Conservation (phyloP, 257 asterid species). For the Solanum bukasovii region DNA sequence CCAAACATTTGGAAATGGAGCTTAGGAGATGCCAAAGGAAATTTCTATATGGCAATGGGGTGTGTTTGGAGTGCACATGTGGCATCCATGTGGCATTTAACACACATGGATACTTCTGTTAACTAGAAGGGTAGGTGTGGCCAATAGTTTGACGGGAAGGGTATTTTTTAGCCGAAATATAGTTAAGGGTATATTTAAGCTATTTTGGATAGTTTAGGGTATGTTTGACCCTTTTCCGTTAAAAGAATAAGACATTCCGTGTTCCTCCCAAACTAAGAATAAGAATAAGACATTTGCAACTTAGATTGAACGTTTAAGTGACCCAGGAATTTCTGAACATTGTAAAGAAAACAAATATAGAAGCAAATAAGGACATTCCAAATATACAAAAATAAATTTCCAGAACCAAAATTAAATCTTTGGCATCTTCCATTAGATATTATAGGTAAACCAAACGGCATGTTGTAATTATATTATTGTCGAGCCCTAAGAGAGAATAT, state of each 20-base stretch:
- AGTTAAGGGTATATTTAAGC: no score
- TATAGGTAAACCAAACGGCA: neutral
- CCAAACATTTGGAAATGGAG: neutral
- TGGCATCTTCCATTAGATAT: neutral
- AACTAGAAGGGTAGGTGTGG: no score
- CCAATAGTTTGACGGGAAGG: no score
- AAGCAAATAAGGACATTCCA: no score
- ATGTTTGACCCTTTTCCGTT: neutral
- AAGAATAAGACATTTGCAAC: neutral
- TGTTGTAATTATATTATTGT: neutral
- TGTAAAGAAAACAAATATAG: no score
- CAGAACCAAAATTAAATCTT: neutral
- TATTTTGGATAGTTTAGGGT: no score
- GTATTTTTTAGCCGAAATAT: neutral
- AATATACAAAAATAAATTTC: no score
- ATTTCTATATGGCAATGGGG: neutral
- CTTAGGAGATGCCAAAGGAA: neutral
- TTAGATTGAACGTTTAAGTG: neutral
- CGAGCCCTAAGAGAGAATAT: neutral
- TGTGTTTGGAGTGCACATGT: no score
- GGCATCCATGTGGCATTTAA: no score
- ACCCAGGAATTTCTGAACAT: neutral
- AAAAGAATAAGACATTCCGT: neutral
- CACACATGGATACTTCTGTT: no score
- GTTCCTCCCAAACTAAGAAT: neutral